These are phyloP conservation scores for Talaromyces stipitatus DNA, from an alignment of 495 filamentous ascomycete species.

Conservation along the genomic window DNA sequence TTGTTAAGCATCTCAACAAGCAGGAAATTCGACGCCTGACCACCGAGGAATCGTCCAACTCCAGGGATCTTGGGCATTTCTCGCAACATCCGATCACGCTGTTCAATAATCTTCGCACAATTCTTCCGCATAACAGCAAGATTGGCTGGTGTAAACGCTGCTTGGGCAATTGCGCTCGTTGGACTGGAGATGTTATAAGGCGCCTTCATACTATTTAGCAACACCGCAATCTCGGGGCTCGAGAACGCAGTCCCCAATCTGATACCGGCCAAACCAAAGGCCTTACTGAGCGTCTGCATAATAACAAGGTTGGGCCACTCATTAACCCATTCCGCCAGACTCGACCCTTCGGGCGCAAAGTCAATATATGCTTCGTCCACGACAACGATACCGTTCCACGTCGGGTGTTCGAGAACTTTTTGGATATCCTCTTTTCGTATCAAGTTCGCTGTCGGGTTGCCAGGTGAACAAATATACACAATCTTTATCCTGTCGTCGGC, in stretches of 20 bases:
- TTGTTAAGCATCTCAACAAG: slow-evolving; percentile 76
- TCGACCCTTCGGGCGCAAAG: slow-evolving; percentile 72
- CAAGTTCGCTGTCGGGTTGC: slow-evolving; percentile 81
- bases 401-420: slow-evolving; percentile 72
- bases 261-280: slow-evolving; percentile 91
- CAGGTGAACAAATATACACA: slow-evolving; percentile 85
- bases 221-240: slow-evolving; percentile 56
- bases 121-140: slow-evolving; percentile 65
- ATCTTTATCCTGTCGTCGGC: slow-evolving; percentile 69
- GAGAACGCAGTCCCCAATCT: slow-evolving; percentile 67
- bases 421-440: slow-evolving; percentile 69
- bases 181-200: slow-evolving; percentile 90
- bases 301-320: slow-evolving; percentile 97
- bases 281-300: slow-evolving; percentile 96
- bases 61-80: slow-evolving; percentile 72
- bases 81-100: slow-evolving; percentile 65
- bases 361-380: slow-evolving; percentile 97
- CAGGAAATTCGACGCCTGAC: slow-evolving; percentile 77
- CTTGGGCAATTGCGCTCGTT: slow-evolving; percentile 70
- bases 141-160: slow-evolving; percentile 58
- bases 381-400: slow-evolving; percentile 91
- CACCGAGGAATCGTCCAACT: slow-evolving; percentile 75
- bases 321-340: slow-evolving; percentile 84
- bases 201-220: slow-evolving; percentile 89
- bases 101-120: slow-evolving; percentile 57